Evolutionary conservation across 2,329 filamentous ascomycete species (phyloP).

Genomic region (Epichloe aotearoae): DNA sequence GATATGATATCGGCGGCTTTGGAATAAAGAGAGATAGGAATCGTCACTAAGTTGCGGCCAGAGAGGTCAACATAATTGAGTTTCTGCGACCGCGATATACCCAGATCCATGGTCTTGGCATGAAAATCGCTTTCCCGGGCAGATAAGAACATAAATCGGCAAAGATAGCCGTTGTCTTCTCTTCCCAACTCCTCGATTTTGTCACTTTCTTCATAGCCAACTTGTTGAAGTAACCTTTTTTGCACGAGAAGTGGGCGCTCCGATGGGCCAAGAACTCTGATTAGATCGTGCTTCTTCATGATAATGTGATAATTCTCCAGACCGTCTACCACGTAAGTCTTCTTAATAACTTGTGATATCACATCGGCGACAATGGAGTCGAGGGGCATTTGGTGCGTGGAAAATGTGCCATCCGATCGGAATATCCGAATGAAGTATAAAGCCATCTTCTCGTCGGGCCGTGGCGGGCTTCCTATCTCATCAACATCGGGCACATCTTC

Average conservation of each 20-base stretch:
- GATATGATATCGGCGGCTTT: conserved; percentile 89
- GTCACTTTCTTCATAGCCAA: conserved; percentile 79
- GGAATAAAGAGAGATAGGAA: conserved; percentile 86
- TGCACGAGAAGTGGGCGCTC: conserved; percentile 86
- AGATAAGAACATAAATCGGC: conserved; percentile 88
- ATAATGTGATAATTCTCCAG: conserved; percentile 93
- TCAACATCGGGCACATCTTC: conserved; percentile 47
- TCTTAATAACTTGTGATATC: conserved; percentile 81
- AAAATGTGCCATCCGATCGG: conserved; percentile 84
- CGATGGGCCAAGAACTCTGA: conserved; percentile 61
- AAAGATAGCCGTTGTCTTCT: conserved; percentile 95
- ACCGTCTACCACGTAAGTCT: conserved; percentile 82
- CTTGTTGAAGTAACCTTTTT: conserved; percentile 79
- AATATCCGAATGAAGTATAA: conserved; percentile 94
- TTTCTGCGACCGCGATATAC: conserved; percentile 71
- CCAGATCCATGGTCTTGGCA: conserved; percentile 57
- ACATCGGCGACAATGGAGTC: conserved; percentile 80
- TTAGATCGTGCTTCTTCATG: conserved; percentile 81
- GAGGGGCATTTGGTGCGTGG: conserved; percentile 72
- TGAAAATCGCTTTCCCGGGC: conserved; percentile 74
- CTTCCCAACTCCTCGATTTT: conserved; percentile 84
- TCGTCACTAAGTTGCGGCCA: conserved; percentile 81
- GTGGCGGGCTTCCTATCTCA: conserved; percentile 52
- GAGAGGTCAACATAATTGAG: conserved; percentile 90
- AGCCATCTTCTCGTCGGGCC: conserved; percentile 59